A percentile compares a stretch with the other conserved stretches of the same genome.
Evolutionary conservation across 2,329 filamentous ascomycete genomes (phyloP).

Genomic region (Arachnopeziza araneosa): DNA sequence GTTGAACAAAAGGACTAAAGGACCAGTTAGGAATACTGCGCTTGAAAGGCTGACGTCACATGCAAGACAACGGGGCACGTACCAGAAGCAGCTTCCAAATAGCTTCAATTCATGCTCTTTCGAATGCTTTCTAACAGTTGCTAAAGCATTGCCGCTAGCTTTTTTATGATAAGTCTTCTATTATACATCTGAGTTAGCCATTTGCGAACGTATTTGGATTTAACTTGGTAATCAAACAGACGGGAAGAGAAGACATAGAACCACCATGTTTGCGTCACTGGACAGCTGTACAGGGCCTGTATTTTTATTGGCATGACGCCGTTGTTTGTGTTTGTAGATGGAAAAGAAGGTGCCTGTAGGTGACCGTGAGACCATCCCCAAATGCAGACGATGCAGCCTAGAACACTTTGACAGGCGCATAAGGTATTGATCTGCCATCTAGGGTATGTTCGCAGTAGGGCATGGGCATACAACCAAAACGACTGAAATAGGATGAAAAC

Average conservation of each 20-base stretch:
- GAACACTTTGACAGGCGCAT: not conserved
- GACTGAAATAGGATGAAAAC: not conserved
- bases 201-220: conserved; percentile 26
- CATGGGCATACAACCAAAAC: conserved; percentile 26
- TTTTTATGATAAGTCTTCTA: conserved; percentile 68
- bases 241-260: not conserved
- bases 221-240: not conserved
- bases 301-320: not conserved
- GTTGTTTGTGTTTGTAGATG: not conserved
- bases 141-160: conserved; percentile 63
- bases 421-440: not conserved
- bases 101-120: conserved; percentile 68
- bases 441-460: not conserved
- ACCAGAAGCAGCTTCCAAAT: conserved; percentile 83
- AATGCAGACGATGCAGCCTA: not conserved
- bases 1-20: conserved; percentile 69
- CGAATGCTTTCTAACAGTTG: conserved; percentile 65
- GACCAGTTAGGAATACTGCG: conserved; percentile 6
- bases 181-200: conserved; percentile 36
- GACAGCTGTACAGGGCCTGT: not conserved
- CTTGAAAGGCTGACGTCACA: conserved; percentile 12
- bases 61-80: conserved; percentile 26
- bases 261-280: not conserved
- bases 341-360: too few species aligned
- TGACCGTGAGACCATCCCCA: not conserved